Percentiles rank a stretch among this genome's conserved stretches.
phyloP scores from a whole-genome alignment of 768 basidiomycete genomes.

The Mycena vitilis region DNA sequence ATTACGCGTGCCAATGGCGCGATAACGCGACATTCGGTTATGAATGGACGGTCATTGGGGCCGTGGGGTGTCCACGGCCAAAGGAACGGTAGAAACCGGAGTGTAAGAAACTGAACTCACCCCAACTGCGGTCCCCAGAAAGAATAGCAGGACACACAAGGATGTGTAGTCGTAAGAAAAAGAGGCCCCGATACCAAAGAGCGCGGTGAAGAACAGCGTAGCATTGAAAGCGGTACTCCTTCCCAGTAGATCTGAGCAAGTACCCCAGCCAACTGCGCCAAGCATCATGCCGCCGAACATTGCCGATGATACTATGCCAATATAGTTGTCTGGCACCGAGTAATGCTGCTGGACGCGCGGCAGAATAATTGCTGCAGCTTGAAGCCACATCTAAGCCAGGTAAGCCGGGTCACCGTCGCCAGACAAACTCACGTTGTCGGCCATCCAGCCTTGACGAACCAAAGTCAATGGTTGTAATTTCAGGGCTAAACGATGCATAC shows the following conservation, averaged over 20 bases:
- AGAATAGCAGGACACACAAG: slow-evolving; percentile 84
- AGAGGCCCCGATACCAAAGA: slow-evolving; percentile 88
- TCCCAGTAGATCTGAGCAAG: slow-evolving; percentile 91
- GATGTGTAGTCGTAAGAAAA: slow-evolving; percentile 74
- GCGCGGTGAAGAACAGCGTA: slow-evolving; percentile 88
- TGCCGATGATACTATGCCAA: slow-evolving; percentile 86
- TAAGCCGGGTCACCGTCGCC: slow-evolving; percentile 19
- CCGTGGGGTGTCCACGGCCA: too few species aligned
- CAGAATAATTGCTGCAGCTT: slow-evolving; percentile 92
- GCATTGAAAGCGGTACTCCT: slow-evolving; percentile 92
- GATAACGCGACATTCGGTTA: slow-evolving; percentile 13
- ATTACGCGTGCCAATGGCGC: slow-evolving; percentile 9
- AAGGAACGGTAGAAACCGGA: neutral
- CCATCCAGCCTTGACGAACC: slow-evolving; percentile 80
- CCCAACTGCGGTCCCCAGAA: slow-evolving; percentile 93
- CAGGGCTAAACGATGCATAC: slow-evolving; percentile 56
- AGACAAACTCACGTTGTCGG: slow-evolving; percentile 79
- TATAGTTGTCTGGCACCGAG: slow-evolving; percentile 77
- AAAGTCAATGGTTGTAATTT: slow-evolving; percentile 4
- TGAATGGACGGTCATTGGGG: too few species aligned
- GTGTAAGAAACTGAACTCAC: slow-evolving; percentile 56
- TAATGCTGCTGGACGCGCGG: slow-evolving; percentile 96
- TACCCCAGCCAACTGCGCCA: slow-evolving; percentile 92
- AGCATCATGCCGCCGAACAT: slow-evolving; percentile 99
- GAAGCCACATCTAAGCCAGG: slow-evolving; percentile 86